Evolutionary conservation across 2,329 filamentous ascomycete genomes (phyloP).

Genomic region (Cladophialophora immunda): DNA sequence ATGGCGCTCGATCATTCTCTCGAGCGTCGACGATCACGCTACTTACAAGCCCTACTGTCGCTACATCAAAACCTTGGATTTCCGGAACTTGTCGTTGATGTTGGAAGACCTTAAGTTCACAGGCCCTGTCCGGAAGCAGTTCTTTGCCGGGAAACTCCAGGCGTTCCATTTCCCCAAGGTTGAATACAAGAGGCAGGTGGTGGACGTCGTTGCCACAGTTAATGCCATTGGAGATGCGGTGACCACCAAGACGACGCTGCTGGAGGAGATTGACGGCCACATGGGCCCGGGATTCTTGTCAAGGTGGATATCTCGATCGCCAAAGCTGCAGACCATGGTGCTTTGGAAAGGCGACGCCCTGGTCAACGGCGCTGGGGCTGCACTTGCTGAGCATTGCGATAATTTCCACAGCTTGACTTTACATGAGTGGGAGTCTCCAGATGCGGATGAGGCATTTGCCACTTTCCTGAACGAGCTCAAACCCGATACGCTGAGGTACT

Average conservation of each 20-base stretch:
- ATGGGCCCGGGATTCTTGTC: slow-evolving; percentile 48
- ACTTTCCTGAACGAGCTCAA: slow-evolving; percentile 66
- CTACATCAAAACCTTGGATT: slow-evolving; percentile 71
- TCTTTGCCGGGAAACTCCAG: slow-evolving; percentile 59
- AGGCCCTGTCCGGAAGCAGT: slow-evolving; percentile 64
- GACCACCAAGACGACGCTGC: slow-evolving; percentile 58
- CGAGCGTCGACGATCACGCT: slow-evolving; percentile 61
- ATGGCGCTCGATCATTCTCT: slow-evolving; percentile 74
- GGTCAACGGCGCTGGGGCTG: slow-evolving; percentile 61
- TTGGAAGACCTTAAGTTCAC: slow-evolving; percentile 68
- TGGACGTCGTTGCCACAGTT: slow-evolving; percentile 38
- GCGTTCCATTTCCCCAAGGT: slow-evolving; percentile 35
- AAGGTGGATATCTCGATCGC: slow-evolving; percentile 67
- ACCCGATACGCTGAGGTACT: slow-evolving; percentile 65
- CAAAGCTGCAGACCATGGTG: slow-evolving; percentile 66
- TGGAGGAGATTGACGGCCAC: slow-evolving; percentile 68
- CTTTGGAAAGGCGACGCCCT: slow-evolving; percentile 70
- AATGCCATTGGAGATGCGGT: slow-evolving; percentile 56
- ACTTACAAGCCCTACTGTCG: slow-evolving; percentile 75
- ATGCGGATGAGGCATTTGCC: slow-evolving; percentile 67
- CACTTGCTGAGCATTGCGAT: slow-evolving; percentile 67
- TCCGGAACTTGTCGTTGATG: slow-evolving; percentile 68
- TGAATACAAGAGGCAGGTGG: slow-evolving; percentile 32
- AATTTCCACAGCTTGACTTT: slow-evolving; percentile 69
- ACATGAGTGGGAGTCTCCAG: slow-evolving; percentile 57